Evolutionary conservation across 2,329 filamentous ascomycete species (phyloP).

Genomic region (Akanthomyces uredinophilus): DNA sequence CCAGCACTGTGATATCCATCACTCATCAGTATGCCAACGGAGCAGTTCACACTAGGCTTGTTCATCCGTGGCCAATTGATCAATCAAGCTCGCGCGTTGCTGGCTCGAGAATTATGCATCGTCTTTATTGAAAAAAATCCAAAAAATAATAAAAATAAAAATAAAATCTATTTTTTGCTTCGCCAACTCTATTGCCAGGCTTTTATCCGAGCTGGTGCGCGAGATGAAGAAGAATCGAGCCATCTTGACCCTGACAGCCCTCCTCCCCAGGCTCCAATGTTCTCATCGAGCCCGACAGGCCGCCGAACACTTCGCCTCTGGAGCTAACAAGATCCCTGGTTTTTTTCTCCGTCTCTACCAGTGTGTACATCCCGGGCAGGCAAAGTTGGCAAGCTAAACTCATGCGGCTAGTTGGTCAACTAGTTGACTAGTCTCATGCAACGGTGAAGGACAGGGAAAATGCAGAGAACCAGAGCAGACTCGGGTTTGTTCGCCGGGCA

Average conservation of each 20-base stretch:
- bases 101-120: not conserved
- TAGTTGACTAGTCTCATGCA: not conserved
- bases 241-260: not conserved
- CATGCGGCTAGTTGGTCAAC: too few relatives aligned
- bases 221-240: not conserved
- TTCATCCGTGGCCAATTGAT: not conserved
- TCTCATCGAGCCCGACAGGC: constrained; percentile 8
- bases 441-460: not conserved
- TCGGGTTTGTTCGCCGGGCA: not conserved
- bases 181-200: not conserved
- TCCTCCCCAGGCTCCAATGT: constrained; percentile 3
- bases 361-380: not conserved
- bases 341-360: constrained; percentile 1
- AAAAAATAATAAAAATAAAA: too few relatives aligned
- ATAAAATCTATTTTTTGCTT: not conserved
- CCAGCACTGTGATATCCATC: not conserved
- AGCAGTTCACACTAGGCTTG: not conserved
- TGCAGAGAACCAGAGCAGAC: not conserved
- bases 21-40: too few relatives aligned
- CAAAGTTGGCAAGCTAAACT: not conserved
- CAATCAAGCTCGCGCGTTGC: not conserved
- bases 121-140: not conserved
- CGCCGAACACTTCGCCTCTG: not conserved
- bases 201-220: not conserved
- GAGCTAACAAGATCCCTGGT: constrained; percentile 7